phyloP scores from a whole-genome alignment of 257 asterid species.

The Scutellaria minor region DNA sequence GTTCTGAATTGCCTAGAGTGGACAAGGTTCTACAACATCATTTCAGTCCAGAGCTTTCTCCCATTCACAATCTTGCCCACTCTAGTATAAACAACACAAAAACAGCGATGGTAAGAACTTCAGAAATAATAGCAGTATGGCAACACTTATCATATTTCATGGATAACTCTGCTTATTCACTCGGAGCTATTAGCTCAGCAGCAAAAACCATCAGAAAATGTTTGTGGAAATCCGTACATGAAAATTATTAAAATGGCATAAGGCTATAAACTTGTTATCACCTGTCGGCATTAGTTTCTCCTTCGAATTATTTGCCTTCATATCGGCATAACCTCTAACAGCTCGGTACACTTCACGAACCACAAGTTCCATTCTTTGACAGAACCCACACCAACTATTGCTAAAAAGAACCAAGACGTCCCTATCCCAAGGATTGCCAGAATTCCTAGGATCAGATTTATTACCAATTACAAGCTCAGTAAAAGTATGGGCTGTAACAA shows the following conservation, averaged over 20 bases:
- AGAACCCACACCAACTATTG: conserved; percentile 94
- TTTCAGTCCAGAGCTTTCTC: conserved; percentile 15
- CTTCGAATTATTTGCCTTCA: conserved; percentile 50
- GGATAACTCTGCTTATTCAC: neutral
- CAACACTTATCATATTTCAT: neutral
- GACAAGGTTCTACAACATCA: conserved; percentile 14
- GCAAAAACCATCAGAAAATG: conserved; percentile 17
- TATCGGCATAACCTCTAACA: conserved; percentile 55
- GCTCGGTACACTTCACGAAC: conserved; percentile 92
- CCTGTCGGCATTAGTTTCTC: conserved; percentile 44
- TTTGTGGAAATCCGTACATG: neutral
- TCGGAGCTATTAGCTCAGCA: conserved; percentile 16
- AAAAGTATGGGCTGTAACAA: conserved; percentile 63
- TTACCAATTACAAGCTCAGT: conserved; percentile 68
- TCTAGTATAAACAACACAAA: conserved; percentile 12
- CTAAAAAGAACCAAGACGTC: conserved; percentile 82
- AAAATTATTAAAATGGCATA: conserved; percentile 23
- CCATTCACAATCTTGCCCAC: conserved; percentile 2
- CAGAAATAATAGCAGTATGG: neutral
- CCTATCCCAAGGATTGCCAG: conserved; percentile 53
- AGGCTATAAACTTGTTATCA: conserved; percentile 54
- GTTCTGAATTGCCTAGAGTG: conserved; percentile 3
- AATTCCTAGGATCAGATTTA: conserved; percentile 52
- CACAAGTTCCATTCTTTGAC: conserved; percentile 92
- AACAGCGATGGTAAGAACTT: conserved; percentile 1